A percentile compares a stretch with the other conserved stretches of the same genome.
Evolutionary conservation across 208 protist species (phyloP).

Genomic region (Acanthamoeba royreba): DNA sequence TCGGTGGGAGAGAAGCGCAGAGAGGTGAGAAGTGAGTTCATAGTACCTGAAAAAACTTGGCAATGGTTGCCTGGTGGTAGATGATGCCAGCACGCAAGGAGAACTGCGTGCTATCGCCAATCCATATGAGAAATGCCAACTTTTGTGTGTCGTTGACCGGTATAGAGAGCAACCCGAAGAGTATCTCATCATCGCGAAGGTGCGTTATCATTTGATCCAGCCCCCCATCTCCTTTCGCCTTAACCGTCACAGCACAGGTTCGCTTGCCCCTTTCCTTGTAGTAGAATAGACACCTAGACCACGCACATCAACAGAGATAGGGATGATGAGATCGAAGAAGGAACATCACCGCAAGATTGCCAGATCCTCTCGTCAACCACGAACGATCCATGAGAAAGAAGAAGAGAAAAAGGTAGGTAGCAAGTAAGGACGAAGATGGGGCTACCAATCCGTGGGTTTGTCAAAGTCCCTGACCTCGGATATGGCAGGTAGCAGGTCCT

Average conservation of each 20-base stretch:
- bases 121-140: slow-evolving; percentile 14
- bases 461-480: slow-evolving; percentile 22
- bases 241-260: not conserved
- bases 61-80: not conserved
- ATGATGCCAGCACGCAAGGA: slow-evolving; percentile 9
- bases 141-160: not conserved
- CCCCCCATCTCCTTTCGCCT: not conserved
- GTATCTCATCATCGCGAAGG: not conserved
- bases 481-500: not conserved
- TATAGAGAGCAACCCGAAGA: not conserved
- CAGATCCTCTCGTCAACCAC: too few relatives aligned
- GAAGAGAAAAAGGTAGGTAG: not conserved
- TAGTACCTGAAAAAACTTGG: not conserved
- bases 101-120: not conserved
- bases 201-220: not conserved
- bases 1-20: too few relatives aligned
- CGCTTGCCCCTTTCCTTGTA: slow-evolving; percentile 27
- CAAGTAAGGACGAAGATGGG: not conserved
- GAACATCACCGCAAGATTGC: too few relatives aligned
- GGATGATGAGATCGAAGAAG: too few relatives aligned
- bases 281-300: slow-evolving; percentile 28
- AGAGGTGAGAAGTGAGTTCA: not conserved
- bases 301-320: too few relatives aligned
- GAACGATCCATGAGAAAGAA: not conserved
- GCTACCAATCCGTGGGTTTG: slow-evolving; percentile 2